Evolutionary conservation across 768 basidiomycete species (phyloP).

Genomic region (Sporobolomyces pararoseus): DNA sequence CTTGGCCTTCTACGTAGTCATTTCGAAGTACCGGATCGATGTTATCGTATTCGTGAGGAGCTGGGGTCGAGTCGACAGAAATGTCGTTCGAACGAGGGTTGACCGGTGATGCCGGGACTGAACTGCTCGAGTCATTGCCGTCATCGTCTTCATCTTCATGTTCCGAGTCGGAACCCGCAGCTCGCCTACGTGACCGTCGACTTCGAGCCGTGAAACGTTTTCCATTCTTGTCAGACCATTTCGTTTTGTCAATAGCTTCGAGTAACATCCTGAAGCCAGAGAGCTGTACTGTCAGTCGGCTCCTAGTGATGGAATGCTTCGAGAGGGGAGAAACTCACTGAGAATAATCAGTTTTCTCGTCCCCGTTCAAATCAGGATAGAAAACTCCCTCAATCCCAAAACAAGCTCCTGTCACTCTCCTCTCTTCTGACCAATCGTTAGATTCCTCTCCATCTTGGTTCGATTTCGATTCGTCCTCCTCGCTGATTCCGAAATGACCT

Average conservation of each 20-base stretch:
- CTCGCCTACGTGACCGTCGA: background rate
- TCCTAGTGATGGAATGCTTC: no score
- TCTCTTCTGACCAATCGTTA: slow-evolving; percentile 12
- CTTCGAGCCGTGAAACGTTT: background rate
- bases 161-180: background rate
- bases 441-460: background rate
- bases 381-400: slow-evolving; percentile 16
- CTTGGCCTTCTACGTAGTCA: background rate
- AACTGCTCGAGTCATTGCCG: background rate
- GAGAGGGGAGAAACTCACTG: slow-evolving; percentile 3
- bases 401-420: background rate
- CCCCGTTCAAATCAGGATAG: slow-evolving; percentile 8
- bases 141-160: background rate
- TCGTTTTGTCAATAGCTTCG: slow-evolving; percentile 2
- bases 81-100: slow-evolving; percentile 9
- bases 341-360: slow-evolving; percentile 13
- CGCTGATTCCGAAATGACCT: slow-evolving; percentile 1
- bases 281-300: no score
- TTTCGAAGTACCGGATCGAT: slow-evolving; percentile 1
- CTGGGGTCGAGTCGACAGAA: slow-evolving; percentile 12
- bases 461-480: background rate
- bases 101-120: background rate
- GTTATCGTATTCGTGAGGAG: background rate
- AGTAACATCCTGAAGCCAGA: slow-evolving; percentile 27
- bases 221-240: slow-evolving; percentile 5